phyloP scores from a whole-genome alignment of 2,329 filamentous ascomycete genomes.

The Sporothrix curviconia region DNA sequence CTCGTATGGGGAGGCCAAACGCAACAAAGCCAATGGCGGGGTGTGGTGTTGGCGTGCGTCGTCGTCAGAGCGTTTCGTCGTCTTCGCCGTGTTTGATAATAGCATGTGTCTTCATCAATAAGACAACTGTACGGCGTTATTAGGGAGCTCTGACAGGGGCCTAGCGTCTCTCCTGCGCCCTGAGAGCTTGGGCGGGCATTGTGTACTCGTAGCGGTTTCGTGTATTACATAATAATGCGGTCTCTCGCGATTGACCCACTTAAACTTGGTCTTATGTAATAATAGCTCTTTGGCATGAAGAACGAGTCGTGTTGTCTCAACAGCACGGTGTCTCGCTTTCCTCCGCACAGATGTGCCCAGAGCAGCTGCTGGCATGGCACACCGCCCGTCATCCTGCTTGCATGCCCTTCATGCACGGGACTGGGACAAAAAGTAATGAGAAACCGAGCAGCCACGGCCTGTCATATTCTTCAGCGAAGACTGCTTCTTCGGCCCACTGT shows the following conservation, averaged over 20 bases:
- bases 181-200: slow-evolving; percentile 1
- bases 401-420: slow-evolving; percentile 3
- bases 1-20: background rate
- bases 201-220: too few relatives aligned
- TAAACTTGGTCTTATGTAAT: background rate
- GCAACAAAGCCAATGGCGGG: background rate
- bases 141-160: slow-evolving; percentile 9
- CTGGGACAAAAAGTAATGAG: too few relatives aligned
- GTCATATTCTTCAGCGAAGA: too few relatives aligned
- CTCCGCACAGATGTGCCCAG: background rate
- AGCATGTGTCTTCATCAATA: slow-evolving; percentile 8
- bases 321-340: background rate
- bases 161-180: slow-evolving; percentile 2
- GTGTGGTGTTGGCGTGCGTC: background rate
- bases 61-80: background rate
- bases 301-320: background rate
- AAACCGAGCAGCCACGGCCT: too few relatives aligned
- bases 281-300: too few relatives aligned
- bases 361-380: background rate
- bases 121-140: background rate
- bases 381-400: slow-evolving; percentile 9
- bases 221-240: background rate
- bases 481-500: too few relatives aligned
- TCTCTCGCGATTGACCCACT: background rate
- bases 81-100: background rate